Base-by-base conservation (phyloP, 2,329 filamentous ascomycete genomes). In the Zalaria obscura region DNA sequence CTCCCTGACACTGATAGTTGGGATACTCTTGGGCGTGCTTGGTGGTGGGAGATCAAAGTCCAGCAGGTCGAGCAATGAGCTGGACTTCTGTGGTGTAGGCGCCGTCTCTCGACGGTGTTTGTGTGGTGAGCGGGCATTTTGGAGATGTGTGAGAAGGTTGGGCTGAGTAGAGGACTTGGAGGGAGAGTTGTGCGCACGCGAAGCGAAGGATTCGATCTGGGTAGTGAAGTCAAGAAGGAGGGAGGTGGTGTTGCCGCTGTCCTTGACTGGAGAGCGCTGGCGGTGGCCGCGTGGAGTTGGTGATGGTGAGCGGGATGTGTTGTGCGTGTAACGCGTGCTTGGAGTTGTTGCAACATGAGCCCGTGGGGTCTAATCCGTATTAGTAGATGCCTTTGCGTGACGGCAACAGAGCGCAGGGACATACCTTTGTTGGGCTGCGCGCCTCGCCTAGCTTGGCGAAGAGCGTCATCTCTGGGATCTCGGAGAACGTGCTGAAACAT, bases 31-130 rank as follows among this genome's bases (percentile, higher is more conserved):
- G 9, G 91, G 91, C 0, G 91, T 96, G 2, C 89, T 87, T 50
- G 87, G 78, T 0, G 89, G 86, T n/a, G 88, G 87, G 6, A 96
- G 82, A 53, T 96, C 91, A 56, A 93, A 91, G 61, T 93, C 86
- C 37, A 93, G 75, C 35, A 91, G 72, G 53, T 81, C 84, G 29
- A 77, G 70, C 50, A 83, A 77, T 36, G 59, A 61, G 54, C 60
- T 56, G 41, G 55, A 52, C 44, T 66, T 65, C 41, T 59, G 52
- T 1, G 68, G 67, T n/a, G 68, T 69, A 18, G 18, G 18, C 4
- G 55, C 50, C 40, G 54, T 52, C 40, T 47, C 52, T 4, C 52
- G 49, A 27, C 50, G 42, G 25, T 51, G 40, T 56, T 52, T 56
- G 4, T 56, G 53, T 0, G 68, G 66, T 26, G 65, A 66, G 18